A percentile compares a stretch with the other conserved stretches of the same genome.
These are phyloP conservation scores for Yamadazyma diddensiae DNA, from an alignment of 1,139 yeast species.

Conservation along the genomic window DNA sequence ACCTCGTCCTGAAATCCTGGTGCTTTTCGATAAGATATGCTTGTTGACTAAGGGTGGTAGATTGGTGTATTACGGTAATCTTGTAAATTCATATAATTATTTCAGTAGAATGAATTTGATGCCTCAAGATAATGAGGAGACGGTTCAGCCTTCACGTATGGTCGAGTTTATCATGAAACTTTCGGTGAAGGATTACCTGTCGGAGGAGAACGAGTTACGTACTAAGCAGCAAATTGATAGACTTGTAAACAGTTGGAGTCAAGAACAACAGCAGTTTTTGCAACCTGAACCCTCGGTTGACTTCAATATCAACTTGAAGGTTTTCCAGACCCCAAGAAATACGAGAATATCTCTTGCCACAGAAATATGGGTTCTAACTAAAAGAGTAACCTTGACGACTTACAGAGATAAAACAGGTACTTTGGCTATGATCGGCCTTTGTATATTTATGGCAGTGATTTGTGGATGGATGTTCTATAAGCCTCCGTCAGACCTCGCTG, in stretches of 20 bases:
- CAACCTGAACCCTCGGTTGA: constrained; percentile 13
- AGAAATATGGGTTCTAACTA: constrained; percentile 55
- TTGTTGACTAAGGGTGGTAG: constrained; percentile 71
- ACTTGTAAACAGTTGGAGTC: constrained; percentile 53
- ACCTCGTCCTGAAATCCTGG: constrained; percentile 73
- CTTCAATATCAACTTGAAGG: constrained; percentile 22
- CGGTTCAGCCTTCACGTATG: constrained; percentile 20
- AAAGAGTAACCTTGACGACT: constrained; percentile 54
- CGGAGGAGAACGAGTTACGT: constrained; percentile 36
- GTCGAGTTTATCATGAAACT: constrained; percentile 69
- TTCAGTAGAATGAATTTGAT: constrained; percentile 37
- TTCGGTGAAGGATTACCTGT: constrained; percentile 64
- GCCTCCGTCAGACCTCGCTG: constrained; percentile 61
- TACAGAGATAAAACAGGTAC: constrained; percentile 60
- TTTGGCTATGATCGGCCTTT: constrained; percentile 52
- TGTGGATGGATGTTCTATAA: constrained; percentile 77
- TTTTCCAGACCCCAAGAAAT: constrained; percentile 26
- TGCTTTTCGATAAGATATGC: constrained; percentile 65
- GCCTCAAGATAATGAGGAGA: constrained; percentile 5
- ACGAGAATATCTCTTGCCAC: constrained; percentile 26
- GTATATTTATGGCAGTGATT: constrained; percentile 54
- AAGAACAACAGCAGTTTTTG: constrained; percentile 5
- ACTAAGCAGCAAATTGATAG: constrained; percentile 43
- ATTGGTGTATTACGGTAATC: constrained; percentile 56
- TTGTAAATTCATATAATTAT: constrained; percentile 45